Base-by-base conservation (phyloP, 1,284 basidiomycete genomes). In the Pulveroboletus sp. region DNA sequence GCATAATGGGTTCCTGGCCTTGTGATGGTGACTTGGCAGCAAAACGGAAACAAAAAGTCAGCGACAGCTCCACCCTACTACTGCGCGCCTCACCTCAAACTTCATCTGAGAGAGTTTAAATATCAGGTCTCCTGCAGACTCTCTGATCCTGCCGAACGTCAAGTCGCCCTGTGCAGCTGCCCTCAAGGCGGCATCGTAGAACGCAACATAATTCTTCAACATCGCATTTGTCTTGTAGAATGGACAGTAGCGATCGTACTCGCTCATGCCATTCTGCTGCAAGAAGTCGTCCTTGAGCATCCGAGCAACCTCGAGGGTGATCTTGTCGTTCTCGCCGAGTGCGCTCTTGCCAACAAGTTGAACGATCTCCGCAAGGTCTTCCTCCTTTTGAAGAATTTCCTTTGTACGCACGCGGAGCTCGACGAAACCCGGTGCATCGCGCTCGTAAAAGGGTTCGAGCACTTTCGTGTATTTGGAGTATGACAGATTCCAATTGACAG, bases 221-320 rank as follows among this genome's bases (percentile, higher is more conserved):
- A 99, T 99, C 52, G 84, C 93, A 57, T 86, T 89, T 48, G 96
- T 96, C 86, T 96, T 96, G 86, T 95, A 95, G 82, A 99, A 98
- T 26, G 97, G 97, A 70, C 97, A 99, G 79, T 83, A 98, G 55
- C 94, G 86, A 74, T 98, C 96, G 71, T 98, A 98, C 72, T 95
- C 92, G 72, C 91, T 94, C 82, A 98, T 98, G 70, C 97, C 97
- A 71, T 99, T 98, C 77, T 99, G 96, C 74, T 98, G 95, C 70
- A 99, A 77, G 79, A 97, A 99, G 76, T 99, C 97, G 66, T 98
- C 93, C 78, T 95, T 99, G 68, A 99, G 83, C 90, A 99, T 94
- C 53, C 91, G 84, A 16, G 96, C 96, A 35, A 99, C 93, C 70
- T 99, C 97, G 43, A 99, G 83, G 10, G 95, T 99, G 69, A 98